phyloP scores from a whole-genome alignment of 257 asterid species.

The Solanum neorickii region DNA sequence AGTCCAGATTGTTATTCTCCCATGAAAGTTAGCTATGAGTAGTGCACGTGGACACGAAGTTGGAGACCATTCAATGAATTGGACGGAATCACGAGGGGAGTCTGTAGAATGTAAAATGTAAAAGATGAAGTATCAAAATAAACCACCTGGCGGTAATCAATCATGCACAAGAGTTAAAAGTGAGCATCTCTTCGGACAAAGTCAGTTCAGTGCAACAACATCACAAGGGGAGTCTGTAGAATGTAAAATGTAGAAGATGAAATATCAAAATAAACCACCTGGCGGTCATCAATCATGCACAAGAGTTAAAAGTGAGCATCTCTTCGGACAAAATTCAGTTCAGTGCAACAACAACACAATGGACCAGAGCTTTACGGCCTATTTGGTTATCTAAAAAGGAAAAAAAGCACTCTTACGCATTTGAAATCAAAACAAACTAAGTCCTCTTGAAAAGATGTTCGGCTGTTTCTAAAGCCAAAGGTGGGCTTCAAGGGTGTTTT shows the following conservation, averaged over 20 bases:
- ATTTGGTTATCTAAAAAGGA: not conserved
- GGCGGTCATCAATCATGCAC: not conserved
- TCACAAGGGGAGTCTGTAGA: constrained; percentile 29
- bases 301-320: not conserved
- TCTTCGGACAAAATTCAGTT: not conserved
- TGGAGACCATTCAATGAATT: constrained; percentile 98
- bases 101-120: constrained; percentile 35
- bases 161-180: not conserved
- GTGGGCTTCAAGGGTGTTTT: not conserved
- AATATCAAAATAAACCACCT: not conserved
- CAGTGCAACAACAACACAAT: not conserved
- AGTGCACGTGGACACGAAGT: constrained; percentile 85
- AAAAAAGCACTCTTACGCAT: not conserved
- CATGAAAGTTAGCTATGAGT: constrained; percentile 90
- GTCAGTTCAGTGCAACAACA: not conserved
- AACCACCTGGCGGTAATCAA: not conserved
- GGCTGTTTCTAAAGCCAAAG: not conserved
- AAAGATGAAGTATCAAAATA: not conserved
- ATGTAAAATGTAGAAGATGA: not conserved
- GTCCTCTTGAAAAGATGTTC: not conserved
- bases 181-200: not conserved
- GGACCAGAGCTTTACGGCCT: not conserved
- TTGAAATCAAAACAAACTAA: not conserved
- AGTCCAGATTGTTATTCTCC: constrained; percentile 91
- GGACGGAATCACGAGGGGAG: constrained; percentile 97